Evolutionary conservation across 2,329 filamentous ascomycete genomes (phyloP), one percentile per base, ranked within the genome.

Genomic region (Scedosporium minutisporum): DNA sequence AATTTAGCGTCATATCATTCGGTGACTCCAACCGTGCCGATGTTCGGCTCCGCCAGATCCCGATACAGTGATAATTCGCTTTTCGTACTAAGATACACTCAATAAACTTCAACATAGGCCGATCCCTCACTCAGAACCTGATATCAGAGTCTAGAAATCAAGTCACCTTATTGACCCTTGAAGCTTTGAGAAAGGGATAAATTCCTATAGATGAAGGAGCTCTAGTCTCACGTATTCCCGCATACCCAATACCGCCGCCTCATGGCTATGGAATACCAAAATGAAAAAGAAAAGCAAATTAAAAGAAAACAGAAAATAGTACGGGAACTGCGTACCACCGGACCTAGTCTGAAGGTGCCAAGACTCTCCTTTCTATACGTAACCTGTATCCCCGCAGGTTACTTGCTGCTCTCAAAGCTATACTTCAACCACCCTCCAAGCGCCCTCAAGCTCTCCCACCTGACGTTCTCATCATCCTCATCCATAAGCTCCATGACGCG

Each of bases 401-500:
- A 69, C 64, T 66, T 67, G 23, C 61, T 60, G 66, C 73, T 69
- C 67, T 86, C 83, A 68, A 86, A 85, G 74, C 82, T 86, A 69
- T 86, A 86, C 78, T 85, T 85, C 69, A 86, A 73, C 83, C 83
- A 86, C 18, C 82, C 81, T 21, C 83, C 83, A 48, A 97, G 85
- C 16, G 93, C 92, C 69, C 89, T 86, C 77, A 97, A 77, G 75
- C 90, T 95, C 80, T 97, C 93, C 91, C 92, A 97, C 71, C 93
- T 82, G 57, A 97, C 91, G 64, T 86, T 87, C 78, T 96, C 92
- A 70, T 96, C 91, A 64, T 86, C 82, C 71, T 96, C 91, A 69
- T 86, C 87, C 93, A 97, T 97, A 70, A 97, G 80, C 77, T 92
- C 90, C 92, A 97, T 96, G 65, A 96, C 88, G 67, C 91, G 83